Evolutionary conservation across 441 rosid genomes (phyloP).

Genomic region (Gossypium gossypioides): DNA sequence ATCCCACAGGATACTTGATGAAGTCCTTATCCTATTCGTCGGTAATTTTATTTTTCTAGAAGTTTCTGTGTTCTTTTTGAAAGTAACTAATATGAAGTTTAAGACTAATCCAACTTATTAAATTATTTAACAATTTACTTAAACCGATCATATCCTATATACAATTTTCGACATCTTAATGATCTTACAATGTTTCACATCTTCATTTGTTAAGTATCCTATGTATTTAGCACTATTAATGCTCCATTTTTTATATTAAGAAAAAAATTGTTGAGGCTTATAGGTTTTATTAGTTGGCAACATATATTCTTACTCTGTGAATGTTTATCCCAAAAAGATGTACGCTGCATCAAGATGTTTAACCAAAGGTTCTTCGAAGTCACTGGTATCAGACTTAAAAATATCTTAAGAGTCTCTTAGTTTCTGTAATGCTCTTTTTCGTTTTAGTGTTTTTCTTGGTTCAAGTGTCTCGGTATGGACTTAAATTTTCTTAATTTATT

Average conservation of each 20-base stretch:
- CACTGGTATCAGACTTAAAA: not conserved
- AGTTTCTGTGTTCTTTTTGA: not conserved
- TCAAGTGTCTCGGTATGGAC: not conserved
- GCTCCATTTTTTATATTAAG: not conserved
- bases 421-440: not conserved
- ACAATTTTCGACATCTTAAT: not conserved
- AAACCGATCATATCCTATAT: not conserved
- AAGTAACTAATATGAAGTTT: not conserved
- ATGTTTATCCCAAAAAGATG: not conserved
- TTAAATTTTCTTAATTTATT: not conserved
- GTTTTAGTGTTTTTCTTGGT: not conserved
- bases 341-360: not conserved
- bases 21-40: not conserved
- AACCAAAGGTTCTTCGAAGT: not conserved
- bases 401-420: not conserved
- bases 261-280: not conserved
- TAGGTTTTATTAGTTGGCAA: not conserved
- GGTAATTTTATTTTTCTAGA: not conserved
- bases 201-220: not conserved
- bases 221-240: not conserved
- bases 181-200: not conserved
- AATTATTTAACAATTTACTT: not conserved
- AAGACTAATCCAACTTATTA: not conserved
- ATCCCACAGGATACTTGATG: not conserved
- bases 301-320: not conserved